Base-by-base conservation (phyloP, 257 asterid genomes). In the Scutellaria minor region DNA sequence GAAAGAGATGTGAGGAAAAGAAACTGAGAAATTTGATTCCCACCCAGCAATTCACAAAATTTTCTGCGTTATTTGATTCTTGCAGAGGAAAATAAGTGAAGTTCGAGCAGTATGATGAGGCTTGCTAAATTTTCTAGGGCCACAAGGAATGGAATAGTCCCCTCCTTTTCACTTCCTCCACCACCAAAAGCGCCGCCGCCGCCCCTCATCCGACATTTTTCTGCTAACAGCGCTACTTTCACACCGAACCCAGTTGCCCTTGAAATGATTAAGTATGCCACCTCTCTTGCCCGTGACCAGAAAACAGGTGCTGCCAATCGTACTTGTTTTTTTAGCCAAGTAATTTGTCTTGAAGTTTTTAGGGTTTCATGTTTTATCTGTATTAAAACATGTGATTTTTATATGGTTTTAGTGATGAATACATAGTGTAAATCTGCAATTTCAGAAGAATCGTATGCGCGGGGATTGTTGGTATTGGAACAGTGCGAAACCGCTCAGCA, bases 211-310 rank as follows among this genome's bases (percentile, higher is more conserved):
- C 80, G 90, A 60, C 81, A 44, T 9, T 80, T 86, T 60, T 82
- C 85, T 3, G 57, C 60, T 2, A 60, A 44, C 72, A 62, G 18
- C 70, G 18, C 66, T 80, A 20, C 67, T 78, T 79, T 76, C 67
- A 56, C 79, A 1, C 74, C 80, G 45, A 91, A 86, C 70, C 89
- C 98, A 31, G 88, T 92, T 65, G 81, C 96, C 48, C 53, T 81
- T 14, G 88, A 92, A 74, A 91, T 94, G 98, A 94, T 92, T 11
- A 88, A 84, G 42, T 92, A 91, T 68, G 98, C 96, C 13, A 72
- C 81, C 56, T 80, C 92, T 13, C 82, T 91, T 68, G 96, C 97
- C 47, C 97, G 97, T 42, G 79, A 84, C 14, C 80, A 84, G 5
- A 88, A 80, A 68, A 87, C 97, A 83, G 97, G 97, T 91, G 14